Percentiles rank a stretch among this genome's conserved stretches.
These are phyloP conservation scores for Dipteronia sinensis DNA, from an alignment of 345 rosid species.

Conservation along the genomic window DNA sequence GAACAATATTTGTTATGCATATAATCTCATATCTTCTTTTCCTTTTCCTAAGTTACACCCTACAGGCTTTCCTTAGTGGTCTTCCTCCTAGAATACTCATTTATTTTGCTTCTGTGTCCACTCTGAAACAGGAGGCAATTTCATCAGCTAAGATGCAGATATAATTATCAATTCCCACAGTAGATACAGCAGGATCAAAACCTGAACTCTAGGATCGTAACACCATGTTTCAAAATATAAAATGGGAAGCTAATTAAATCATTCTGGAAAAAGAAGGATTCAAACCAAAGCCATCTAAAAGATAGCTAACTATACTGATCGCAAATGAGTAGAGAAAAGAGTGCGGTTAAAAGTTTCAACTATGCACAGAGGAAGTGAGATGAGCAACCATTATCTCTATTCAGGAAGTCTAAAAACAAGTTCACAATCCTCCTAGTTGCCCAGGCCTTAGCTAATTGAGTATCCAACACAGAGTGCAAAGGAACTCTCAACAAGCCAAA, in stretches of 20 bases:
- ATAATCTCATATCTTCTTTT: neutral
- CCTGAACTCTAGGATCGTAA: neutral
- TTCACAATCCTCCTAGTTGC: neutral
- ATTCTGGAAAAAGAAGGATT: neutral
- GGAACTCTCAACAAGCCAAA: slow-evolving; percentile 5
- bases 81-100: neutral
- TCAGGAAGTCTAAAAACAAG: neutral
- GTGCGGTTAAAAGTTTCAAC: neutral
- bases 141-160: slow-evolving; percentile 1
- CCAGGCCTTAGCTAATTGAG: neutral
- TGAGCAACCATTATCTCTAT: neutral
- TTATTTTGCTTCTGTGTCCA: neutral
- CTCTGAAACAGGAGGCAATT: slow-evolving; percentile 8
- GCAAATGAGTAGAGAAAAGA: slow-evolving; percentile 1
- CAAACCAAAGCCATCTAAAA: neutral
- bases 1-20: neutral
- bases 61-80: neutral
- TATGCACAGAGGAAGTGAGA: neutral
- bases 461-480: neutral
- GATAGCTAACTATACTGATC: neutral
- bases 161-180: neutral
- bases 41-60: neutral
- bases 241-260: neutral
- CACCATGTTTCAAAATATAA: slow-evolving; percentile 9
- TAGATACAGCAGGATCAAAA: slow-evolving; percentile 2